phyloP scores from a whole-genome alignment of 108 stramenopile species.

The Fistulifera solaris region DNA sequence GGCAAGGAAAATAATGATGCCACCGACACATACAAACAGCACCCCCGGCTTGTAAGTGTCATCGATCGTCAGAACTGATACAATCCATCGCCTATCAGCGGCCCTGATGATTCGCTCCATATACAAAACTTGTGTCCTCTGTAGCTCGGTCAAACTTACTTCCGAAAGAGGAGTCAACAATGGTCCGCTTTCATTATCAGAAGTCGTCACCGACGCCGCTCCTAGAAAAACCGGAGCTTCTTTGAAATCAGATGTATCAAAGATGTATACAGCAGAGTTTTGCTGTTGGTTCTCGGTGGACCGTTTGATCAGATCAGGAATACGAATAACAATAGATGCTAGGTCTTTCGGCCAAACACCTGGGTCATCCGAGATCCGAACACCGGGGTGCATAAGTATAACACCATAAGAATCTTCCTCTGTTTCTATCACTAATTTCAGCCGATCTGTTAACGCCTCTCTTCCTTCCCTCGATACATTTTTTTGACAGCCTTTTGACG shows the following conservation, averaged over 20 bases:
- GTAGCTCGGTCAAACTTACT: neutral
- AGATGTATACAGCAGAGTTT: conserved; percentile 11
- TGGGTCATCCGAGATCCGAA: neutral
- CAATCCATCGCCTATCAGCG: conserved; percentile 25
- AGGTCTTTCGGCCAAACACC: conserved; percentile 16
- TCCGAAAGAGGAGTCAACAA: neutral
- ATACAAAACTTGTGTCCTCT: neutral
- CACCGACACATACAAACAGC: conserved; percentile 16
- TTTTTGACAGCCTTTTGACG: neutral
- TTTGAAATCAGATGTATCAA: conserved; percentile 4
- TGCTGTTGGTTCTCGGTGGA: conserved; percentile 1
- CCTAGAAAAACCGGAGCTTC: neutral
- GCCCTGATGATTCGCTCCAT: conserved; percentile 8
- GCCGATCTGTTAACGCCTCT: conserved; percentile 10
- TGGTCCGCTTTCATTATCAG: neutral
- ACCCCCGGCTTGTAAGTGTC: conserved; percentile 1
- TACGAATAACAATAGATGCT: conserved; percentile 22
- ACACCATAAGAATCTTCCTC: conserved; percentile 7
- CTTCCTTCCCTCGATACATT: conserved; percentile 3
- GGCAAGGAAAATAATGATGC: conserved; percentile 19
- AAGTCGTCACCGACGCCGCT: neutral
- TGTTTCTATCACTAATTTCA: conserved; percentile 12
- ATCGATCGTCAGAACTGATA: conserved; percentile 17
- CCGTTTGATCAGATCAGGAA: conserved; percentile 12
- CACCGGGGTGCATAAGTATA: conserved; percentile 22